A percentile compares a stretch with the other conserved stretches of the same genome.
Evolutionary conservation across 1,284 basidiomycete genomes (phyloP).

Genomic region (Schizopora paradoxa): DNA sequence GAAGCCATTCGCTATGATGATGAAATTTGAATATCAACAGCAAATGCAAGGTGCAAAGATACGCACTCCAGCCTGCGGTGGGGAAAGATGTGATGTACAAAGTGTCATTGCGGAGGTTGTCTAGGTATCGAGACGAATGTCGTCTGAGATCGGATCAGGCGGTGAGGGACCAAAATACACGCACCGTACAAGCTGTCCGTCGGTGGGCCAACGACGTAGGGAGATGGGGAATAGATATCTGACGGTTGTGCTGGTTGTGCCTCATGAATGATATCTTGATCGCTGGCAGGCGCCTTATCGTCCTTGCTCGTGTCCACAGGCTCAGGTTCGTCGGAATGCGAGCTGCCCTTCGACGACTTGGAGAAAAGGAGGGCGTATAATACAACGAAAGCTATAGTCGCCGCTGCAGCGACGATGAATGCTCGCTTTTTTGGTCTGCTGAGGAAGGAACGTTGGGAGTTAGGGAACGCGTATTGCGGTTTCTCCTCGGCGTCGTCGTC

Average conservation of each 20-base stretch:
- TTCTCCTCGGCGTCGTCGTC: background rate
- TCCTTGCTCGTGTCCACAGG: no score
- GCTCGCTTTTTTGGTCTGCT: no score
- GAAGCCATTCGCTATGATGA: slow-evolving; percentile 24
- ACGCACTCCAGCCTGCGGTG: slow-evolving; percentile 63
- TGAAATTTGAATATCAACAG: background rate
- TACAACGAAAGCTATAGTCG: no score
- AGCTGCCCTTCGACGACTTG: no score
- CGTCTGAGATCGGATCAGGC: background rate
- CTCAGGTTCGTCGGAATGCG: no score
- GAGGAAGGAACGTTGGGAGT: no score
- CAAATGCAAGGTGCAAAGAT: background rate
- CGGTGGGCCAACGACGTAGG: slow-evolving; percentile 41
- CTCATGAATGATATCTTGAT: no score
- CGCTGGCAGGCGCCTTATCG: no score
- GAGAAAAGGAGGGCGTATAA: no score
- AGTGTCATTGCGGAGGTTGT: slow-evolving; percentile 50
- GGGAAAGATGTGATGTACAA: slow-evolving; percentile 67
- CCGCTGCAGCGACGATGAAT: no score
- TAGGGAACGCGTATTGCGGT: slow-evolving; percentile 4
- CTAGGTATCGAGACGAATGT: slow-evolving; percentile 23
- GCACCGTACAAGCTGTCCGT: slow-evolving; percentile 40
- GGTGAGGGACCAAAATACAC: background rate
- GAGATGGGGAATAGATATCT: slow-evolving; percentile 29
- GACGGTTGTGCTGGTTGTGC: slow-evolving; percentile 24